Percentiles rank a stretch among this genome's conserved stretches.
These are phyloP conservation scores for Diaporthe australafricana DNA, from an alignment of 2,329 filamentous ascomycete genomes.

Conservation along the genomic window DNA sequence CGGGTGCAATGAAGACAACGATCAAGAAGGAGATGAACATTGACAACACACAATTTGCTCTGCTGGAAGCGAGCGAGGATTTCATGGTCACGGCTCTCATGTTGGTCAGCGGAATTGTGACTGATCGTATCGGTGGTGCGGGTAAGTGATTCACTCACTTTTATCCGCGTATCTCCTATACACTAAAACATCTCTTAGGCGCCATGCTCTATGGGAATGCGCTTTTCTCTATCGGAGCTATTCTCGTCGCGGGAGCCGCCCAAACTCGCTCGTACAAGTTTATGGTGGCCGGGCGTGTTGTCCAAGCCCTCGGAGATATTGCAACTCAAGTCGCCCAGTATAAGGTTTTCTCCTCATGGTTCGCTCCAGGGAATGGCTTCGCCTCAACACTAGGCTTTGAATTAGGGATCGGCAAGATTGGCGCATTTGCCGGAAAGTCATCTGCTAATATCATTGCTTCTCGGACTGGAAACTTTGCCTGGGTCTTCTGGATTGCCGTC, in stretches of 20 bases:
- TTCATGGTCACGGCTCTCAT: constrained; percentile 71
- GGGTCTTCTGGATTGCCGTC: constrained; percentile 71
- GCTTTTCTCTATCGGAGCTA: constrained; percentile 67
- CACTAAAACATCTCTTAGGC: constrained; percentile 43
- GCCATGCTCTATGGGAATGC: constrained; percentile 71
- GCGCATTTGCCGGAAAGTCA: constrained; percentile 69
- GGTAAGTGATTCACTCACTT: constrained; percentile 44
- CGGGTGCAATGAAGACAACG: constrained; percentile 70
- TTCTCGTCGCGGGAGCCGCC: constrained; percentile 68
- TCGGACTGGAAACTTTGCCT: constrained; percentile 69
- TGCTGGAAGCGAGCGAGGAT: constrained; percentile 70
- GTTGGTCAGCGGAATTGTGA: constrained; percentile 64
- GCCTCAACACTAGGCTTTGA: constrained; percentile 71
- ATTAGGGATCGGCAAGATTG: constrained; percentile 70
- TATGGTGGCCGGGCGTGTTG: constrained; percentile 68
- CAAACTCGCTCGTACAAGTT: constrained; percentile 67
- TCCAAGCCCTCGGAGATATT: constrained; percentile 71
- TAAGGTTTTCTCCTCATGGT: constrained; percentile 75
- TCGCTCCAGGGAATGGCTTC: constrained; percentile 70
- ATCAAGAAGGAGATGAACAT: constrained; percentile 65
- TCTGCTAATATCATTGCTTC: constrained; percentile 69
- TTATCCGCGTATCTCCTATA: background rate
- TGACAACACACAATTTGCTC: constrained; percentile 68
- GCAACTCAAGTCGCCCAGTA: constrained; percentile 74
- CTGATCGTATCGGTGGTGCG: constrained; percentile 69